Percentiles rank a stretch among this genome's conserved stretches.
These are phyloP conservation scores for Hyphodiscus hymeniophilus DNA, from an alignment of 495 filamentous ascomycete species.

Conservation along the genomic window DNA sequence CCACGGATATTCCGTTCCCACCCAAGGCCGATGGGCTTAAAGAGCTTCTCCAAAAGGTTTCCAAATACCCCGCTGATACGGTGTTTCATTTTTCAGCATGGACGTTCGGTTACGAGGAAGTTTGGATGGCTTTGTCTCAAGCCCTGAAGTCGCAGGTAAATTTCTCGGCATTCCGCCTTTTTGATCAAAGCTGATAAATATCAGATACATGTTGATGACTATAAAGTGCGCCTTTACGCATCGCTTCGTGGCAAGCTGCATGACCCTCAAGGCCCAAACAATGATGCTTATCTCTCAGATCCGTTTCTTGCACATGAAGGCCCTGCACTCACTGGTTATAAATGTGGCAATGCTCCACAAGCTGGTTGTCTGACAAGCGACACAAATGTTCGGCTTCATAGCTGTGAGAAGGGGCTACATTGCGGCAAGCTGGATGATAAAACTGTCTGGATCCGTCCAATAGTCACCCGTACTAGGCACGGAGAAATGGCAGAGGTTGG, in stretches of 20 bases:
- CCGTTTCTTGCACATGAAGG: conserved; percentile 44
- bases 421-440: conserved; percentile 49
- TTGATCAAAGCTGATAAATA: not conserved
- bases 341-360: conserved; percentile 62
- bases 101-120: conserved; percentile 92
- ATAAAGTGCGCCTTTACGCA: conserved; percentile 66
- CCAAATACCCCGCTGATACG: conserved; percentile 62
- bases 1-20: conserved; percentile 35
- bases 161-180: not conserved
- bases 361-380: conserved; percentile 63
- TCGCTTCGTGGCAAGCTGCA: conserved; percentile 38
- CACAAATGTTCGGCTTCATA: conserved; percentile 65
- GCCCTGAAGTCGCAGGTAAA: conserved; percentile 56
- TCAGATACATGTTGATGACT: conserved; percentile 71
- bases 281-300: conserved; percentile 21
- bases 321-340: conserved; percentile 64
- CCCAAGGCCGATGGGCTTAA: conserved; percentile 63
- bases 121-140: conserved; percentile 76
- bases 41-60: conserved; percentile 65
- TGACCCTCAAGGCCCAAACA: not conserved
- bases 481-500: conserved; percentile 68
- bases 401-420: conserved; percentile 67
- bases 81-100: conserved; percentile 81
- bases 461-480: conserved; percentile 49
- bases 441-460: conserved; percentile 70